phyloP scores from a whole-genome alignment of 495 filamentous ascomycete genomes.

The Patellaria atrata region DNA sequence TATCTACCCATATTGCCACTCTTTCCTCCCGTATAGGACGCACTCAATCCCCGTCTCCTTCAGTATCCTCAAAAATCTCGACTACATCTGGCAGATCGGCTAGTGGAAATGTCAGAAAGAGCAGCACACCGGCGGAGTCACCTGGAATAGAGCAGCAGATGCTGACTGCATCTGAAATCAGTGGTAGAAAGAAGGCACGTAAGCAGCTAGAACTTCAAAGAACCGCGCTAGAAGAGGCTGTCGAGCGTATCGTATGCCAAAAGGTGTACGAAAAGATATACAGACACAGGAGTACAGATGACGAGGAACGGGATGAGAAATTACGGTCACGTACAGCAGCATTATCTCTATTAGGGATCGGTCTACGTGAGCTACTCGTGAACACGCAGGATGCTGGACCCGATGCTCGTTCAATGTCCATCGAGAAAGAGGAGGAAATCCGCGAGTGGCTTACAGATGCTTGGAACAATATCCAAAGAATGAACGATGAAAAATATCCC shows the following conservation, averaged over 20 bases:
- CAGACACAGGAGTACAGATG: conserved; percentile 79
- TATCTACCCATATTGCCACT: conserved; percentile 73
- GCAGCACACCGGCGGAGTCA: conserved; percentile 17
- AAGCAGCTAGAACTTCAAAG: conserved; percentile 63
- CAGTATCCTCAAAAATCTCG: conserved; percentile 7
- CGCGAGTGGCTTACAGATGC: conserved; percentile 56
- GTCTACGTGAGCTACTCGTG: conserved; percentile 71
- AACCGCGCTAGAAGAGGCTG: conserved; percentile 71
- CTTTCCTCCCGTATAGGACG: conserved; percentile 62
- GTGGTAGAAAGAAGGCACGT: conserved; percentile 61
- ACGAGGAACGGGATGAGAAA: conserved; percentile 91
- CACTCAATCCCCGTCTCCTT: conserved; percentile 38
- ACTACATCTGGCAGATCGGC: neutral
- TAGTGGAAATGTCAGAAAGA: conserved; percentile 27
- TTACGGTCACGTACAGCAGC: conserved; percentile 89
- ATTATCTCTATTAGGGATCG: conserved; percentile 76
- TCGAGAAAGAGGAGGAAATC: conserved; percentile 56
- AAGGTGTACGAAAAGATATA: conserved; percentile 76
- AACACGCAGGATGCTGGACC: conserved; percentile 42
- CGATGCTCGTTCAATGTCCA: conserved; percentile 32
- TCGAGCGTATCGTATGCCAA: conserved; percentile 79
- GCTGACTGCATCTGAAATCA: conserved; percentile 77
- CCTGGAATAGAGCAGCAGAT: conserved; percentile 61
- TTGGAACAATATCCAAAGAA: conserved; percentile 56
- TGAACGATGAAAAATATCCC: conserved; percentile 78